Base-by-base conservation (phyloP, 768 basidiomycete species). In the Dictyophora rubrovolvata region DNA sequence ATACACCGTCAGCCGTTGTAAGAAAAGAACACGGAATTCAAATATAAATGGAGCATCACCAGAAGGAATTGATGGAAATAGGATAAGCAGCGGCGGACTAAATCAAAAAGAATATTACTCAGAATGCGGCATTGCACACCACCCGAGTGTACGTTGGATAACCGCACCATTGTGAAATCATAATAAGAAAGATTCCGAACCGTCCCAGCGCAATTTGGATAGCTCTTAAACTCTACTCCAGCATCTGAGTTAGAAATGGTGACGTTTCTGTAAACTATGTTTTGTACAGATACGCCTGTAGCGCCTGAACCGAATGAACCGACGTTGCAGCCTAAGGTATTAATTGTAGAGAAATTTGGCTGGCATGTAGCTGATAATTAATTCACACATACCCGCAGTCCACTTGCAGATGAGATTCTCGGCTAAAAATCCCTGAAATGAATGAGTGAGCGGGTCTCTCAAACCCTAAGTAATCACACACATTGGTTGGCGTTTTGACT, bases 401-500 rank as follows among this genome's bases (percentile, higher is more conserved):
- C 28, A 65, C 46, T 57, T 61, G 55, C 65, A 67, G 2, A 59
- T 63, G 23, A 42, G 12, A 63, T 58, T 33, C 28, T 62, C 61
- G 3, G 61, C 64, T n/a, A 65, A 42, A 47, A 65, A 66, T 9
- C 64, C 63, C 63, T 64, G 36, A 34, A 8, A 0, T 33, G 5
- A 9, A 54, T 6, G 4, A 42, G 36, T n/a, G n/a, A 42, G 14
- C 12, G 48, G 57, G 5, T 42, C 17, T 16, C 22, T 34, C 17
- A 46, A 18, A 7, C 22, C 1, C 3, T 16, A 11, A n/a, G 33
- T 36, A 48, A 23, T 33, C 36, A 34, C 55, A 42, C 8, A 23
- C 37, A 17, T 68, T 53, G 3, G 70, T 69, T 4, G 71, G 68
- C 1, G 68, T 51, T 53, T 73, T 72, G 58, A 72, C 67, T 0